phyloP scores from a whole-genome alignment of 805 yeast species.

The Cyberlindnera sargentensis region DNA sequence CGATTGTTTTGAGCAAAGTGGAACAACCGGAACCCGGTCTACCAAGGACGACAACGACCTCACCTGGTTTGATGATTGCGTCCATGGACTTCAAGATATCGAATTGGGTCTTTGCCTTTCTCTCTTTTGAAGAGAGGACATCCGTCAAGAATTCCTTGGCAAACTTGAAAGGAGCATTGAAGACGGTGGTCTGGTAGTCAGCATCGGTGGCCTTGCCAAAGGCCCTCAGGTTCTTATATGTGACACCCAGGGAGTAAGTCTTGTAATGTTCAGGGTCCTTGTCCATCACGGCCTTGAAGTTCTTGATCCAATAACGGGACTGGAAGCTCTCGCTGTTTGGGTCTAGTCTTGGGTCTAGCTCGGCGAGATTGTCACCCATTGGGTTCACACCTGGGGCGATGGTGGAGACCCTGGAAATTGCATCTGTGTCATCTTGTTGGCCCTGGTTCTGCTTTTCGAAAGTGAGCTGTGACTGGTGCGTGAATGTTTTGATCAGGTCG shows the following conservation, averaged over 20 bases:
- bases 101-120: conserved; percentile 26
- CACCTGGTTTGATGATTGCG: conserved; percentile 55
- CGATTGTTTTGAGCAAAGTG: conserved; percentile 49
- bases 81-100: conserved; percentile 48
- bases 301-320: conserved; percentile 57
- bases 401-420: conserved; percentile 16
- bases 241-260: conserved; percentile 48
- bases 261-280: conserved; percentile 55
- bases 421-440: conserved; percentile 1
- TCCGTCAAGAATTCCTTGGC: conserved; percentile 11
- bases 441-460: not conserved
- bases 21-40: conserved; percentile 76
- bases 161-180: conserved; percentile 32
- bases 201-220: conserved; percentile 53
- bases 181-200: conserved; percentile 59
- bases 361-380: conserved; percentile 18
- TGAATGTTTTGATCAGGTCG: conserved; percentile 24
- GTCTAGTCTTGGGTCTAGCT: conserved; percentile 41
- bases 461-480: conserved; percentile 7
- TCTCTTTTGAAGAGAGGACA: conserved; percentile 14
- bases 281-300: conserved; percentile 43
- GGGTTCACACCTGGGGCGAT: conserved; percentile 35
- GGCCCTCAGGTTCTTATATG: conserved; percentile 53
- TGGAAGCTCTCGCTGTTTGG: conserved; percentile 52
- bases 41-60: conserved; percentile 66